Evolutionary conservation across 2,329 filamentous ascomycete genomes (phyloP).

Genomic region (Diaporthe citri): DNA sequence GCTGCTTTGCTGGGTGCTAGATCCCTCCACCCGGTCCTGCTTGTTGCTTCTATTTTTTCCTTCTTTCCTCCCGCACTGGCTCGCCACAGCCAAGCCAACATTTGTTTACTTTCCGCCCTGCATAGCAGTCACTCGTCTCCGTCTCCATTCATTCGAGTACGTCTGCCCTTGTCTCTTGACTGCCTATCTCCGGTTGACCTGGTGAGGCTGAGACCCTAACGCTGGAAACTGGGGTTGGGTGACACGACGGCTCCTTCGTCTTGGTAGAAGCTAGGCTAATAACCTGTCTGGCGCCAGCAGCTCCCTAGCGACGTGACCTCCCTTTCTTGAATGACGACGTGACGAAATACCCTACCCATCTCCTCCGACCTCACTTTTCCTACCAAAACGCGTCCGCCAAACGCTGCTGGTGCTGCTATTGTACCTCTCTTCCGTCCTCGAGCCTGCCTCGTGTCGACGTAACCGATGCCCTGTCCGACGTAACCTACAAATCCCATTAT

Average conservation of each 20-base stretch:
- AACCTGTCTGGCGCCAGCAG: background rate
- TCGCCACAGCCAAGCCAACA: conserved; percentile 1
- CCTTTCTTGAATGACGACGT: conserved; percentile 17
- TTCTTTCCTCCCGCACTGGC: background rate
- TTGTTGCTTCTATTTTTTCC: background rate
- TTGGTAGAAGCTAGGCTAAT: conserved; percentile 28
- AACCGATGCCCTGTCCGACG: conserved; percentile 33
- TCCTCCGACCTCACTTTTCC: background rate
- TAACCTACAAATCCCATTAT: conserved; percentile 19
- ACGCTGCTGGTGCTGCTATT: background rate
- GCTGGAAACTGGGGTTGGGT: background rate
- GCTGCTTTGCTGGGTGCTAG: background rate
- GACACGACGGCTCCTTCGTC: background rate
- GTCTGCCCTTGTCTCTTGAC: background rate
- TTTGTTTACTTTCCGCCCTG: conserved; percentile 15
- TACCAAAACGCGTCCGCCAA: background rate
- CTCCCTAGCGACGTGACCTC: conserved; percentile 18
- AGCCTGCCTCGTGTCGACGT: conserved; percentile 22
- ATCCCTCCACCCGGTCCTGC: conserved; percentile 12
- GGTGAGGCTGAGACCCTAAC: background rate
- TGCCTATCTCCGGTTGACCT: background rate
- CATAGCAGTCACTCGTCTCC: background rate
- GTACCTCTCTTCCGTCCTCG: background rate
- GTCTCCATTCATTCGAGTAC: background rate
- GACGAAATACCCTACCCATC: conserved; percentile 11